Percentiles rank a stretch among this genome's conserved stretches.
These are phyloP conservation scores for Chlorophyllum brunneum DNA, from an alignment of 768 basidiomycete species.

Conservation along the genomic window DNA sequence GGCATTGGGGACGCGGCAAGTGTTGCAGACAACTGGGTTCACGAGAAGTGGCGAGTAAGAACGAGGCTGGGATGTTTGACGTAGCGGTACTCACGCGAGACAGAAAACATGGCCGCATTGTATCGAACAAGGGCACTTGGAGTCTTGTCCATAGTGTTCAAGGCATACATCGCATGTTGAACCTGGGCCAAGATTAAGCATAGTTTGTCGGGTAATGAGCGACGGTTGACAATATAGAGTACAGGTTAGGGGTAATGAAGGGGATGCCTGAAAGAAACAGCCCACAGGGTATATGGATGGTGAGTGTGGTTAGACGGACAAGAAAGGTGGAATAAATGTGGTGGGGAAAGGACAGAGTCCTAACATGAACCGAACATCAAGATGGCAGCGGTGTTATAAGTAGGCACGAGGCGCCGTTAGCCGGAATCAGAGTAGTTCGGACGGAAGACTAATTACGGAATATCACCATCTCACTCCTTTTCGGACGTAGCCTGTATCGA, in stretches of 20 bases:
- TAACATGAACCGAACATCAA: constrained; percentile 31
- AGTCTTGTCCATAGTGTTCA: constrained; percentile 51
- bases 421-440: constrained; percentile 29
- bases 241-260: constrained; percentile 17
- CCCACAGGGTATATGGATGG: constrained; percentile 18
- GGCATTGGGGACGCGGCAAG: constrained; percentile 48
- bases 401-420: constrained; percentile 41
- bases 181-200: constrained; percentile 62
- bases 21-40: constrained; percentile 49
- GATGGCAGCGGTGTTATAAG: constrained; percentile 32
- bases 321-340: constrained; percentile 10
- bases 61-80: background rate
- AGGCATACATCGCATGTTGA: constrained; percentile 78
- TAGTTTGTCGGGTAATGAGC: constrained; percentile 32
- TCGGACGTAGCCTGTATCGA: constrained; percentile 21
- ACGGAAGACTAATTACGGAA: constrained; percentile 17
- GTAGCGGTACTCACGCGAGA: constrained; percentile 29
- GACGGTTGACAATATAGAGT: constrained; percentile 20
- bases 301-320: constrained; percentile 16
- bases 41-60: constrained; percentile 10
- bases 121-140: constrained; percentile 60
- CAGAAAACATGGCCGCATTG: constrained; percentile 75
- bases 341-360: constrained; percentile 31
- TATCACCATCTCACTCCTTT: background rate
- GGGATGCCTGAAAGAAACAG: constrained; percentile 16